phyloP scores from a whole-genome alignment of 495 filamentous ascomycete species.

The Thermothielavioides terrestris region DNA sequence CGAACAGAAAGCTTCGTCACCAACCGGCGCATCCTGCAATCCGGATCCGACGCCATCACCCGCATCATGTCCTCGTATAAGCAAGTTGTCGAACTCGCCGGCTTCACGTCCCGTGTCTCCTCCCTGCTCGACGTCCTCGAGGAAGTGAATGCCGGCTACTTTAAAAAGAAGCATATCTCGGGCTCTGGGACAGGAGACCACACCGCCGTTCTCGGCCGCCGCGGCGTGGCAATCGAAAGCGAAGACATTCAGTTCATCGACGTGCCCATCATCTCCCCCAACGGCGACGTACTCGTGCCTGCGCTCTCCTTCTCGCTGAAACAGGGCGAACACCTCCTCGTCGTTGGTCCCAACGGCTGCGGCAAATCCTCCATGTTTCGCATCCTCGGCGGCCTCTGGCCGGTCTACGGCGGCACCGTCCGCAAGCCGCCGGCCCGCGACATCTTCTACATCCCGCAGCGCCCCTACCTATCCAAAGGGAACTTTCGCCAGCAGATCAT shows the following conservation, averaged over 20 bases:
- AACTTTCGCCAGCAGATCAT: slow-evolving; percentile 91
- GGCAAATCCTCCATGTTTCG: slow-evolving; percentile 94
- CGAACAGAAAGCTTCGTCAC: slow-evolving; percentile 93
- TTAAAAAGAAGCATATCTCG: slow-evolving; percentile 92
- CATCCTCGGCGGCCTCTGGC: slow-evolving; percentile 94
- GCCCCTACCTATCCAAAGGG: slow-evolving; percentile 84
- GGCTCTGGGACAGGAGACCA: slow-evolving; percentile 72
- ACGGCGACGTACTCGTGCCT: slow-evolving; percentile 82
- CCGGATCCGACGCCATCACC: slow-evolving; percentile 90
- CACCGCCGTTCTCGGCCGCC: slow-evolving; percentile 65
- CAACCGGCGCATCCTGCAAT: slow-evolving; percentile 82
- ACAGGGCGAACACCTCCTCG: slow-evolving; percentile 81
- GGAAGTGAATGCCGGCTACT: slow-evolving; percentile 77
- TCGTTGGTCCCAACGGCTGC: slow-evolving; percentile 94
- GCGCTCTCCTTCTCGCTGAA: slow-evolving; percentile 78
- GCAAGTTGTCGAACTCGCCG: slow-evolving; percentile 89
- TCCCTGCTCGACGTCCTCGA: slow-evolving; percentile 89
- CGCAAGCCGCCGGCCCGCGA: slow-evolving; percentile 79
- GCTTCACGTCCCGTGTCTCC: slow-evolving; percentile 87
- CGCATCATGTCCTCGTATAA: slow-evolving; percentile 98
- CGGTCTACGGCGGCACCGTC: slow-evolving; percentile 93
- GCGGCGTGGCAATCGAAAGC: slow-evolving; percentile 70
- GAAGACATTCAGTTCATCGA: slow-evolving; percentile 76
- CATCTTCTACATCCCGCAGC: slow-evolving; percentile 97
- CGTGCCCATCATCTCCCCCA: slow-evolving; percentile 96